Base-by-base conservation (phyloP, 2,329 filamentous ascomycete genomes). In the Magnaporthiopsis incrustans region DNA sequence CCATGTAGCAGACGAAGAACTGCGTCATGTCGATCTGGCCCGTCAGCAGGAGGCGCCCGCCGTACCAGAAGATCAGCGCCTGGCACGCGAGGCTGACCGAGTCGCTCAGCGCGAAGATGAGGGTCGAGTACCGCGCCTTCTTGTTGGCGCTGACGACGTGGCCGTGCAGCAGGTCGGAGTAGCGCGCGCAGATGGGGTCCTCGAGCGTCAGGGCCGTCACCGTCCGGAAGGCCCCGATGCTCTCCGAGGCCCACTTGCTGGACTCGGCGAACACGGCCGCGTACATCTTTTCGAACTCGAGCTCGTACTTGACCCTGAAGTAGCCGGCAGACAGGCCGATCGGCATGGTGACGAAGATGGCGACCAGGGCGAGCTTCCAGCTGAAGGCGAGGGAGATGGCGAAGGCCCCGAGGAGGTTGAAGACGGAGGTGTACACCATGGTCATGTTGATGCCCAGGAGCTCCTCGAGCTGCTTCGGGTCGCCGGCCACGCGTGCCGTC, bases 351-450 rank as follows among this genome's bases (percentile, higher is more conserved):
- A 89, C 84, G 68, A 85, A 89, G 11, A 86, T 77, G 0, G 84
- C 82, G 0, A 93, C 86, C 0, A 92, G 76, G 0, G 87, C 85
- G 11, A 94, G 79, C 72, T 92, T 93, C 90, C 90, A 93, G 1
- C 88, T 88, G 71, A 89, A 91, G 4, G 82, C 78, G 69, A 91
- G 92, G 1, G 88, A 81, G 62, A 93, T 88, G 58, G 82, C 77
- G 18, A 91, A 75, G 10, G 84, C 85, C 0, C 89, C 89, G 11
- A 85, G 69, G 3, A 93, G 74, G 61, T 84, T 88, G 71, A 91
- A 88, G 27, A 89, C 71, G 11, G 87, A 85, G 26, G 87, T 83
- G 65, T 80, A 79, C 2, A 85, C 81, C 67, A 90, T 80, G 2
- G 85, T 81, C 80, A 89, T 84, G 70, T 89, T 87, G 59, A 82